Evolutionary conservation across 1,284 basidiomycete genomes (phyloP).

Genomic region (Omphalotus olearius): DNA sequence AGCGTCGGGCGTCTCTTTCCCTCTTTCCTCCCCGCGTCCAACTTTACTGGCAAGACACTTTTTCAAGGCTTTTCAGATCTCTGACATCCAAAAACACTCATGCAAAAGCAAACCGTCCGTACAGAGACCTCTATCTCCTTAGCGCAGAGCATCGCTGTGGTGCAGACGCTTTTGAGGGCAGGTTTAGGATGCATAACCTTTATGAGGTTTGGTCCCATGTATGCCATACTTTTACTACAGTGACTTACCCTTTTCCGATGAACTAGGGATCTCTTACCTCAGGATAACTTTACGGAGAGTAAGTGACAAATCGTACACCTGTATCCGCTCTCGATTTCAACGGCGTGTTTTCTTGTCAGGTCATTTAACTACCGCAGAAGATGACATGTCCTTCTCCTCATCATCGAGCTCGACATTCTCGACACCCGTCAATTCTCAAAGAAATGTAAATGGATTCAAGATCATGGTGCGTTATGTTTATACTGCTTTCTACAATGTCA

Average conservation of each 20-base stretch:
- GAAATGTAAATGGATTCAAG: constrained; percentile 51
- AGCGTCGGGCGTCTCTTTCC: neutral
- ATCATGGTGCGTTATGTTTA: constrained; percentile 33
- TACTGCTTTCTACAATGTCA: constrained; percentile 8
- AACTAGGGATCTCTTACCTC: constrained; percentile 64
- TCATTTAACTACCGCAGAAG: constrained; percentile 48
- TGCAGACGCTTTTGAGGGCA: constrained; percentile 67
- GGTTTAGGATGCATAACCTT: constrained; percentile 76
- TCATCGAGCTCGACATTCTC: constrained; percentile 23
- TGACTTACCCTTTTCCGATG: constrained; percentile 5
- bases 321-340: neutral
- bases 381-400: constrained; percentile 25
- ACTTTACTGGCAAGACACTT: too few relatives aligned
- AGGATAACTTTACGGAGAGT: constrained; percentile 79
- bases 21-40: neutral
- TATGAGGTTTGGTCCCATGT: constrained; percentile 44
- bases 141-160: constrained; percentile 58
- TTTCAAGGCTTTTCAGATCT: too few relatives aligned
- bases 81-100: neutral
- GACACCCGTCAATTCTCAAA: constrained; percentile 24
- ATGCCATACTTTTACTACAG: neutral
- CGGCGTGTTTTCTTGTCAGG: constrained; percentile 28
- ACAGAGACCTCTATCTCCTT: constrained; percentile 41
- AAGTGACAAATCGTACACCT: constrained; percentile 19
- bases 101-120: constrained; percentile 19